phyloP scores from a whole-genome alignment of 352 stramenopile genomes.

The Globisporangium polare region DNA sequence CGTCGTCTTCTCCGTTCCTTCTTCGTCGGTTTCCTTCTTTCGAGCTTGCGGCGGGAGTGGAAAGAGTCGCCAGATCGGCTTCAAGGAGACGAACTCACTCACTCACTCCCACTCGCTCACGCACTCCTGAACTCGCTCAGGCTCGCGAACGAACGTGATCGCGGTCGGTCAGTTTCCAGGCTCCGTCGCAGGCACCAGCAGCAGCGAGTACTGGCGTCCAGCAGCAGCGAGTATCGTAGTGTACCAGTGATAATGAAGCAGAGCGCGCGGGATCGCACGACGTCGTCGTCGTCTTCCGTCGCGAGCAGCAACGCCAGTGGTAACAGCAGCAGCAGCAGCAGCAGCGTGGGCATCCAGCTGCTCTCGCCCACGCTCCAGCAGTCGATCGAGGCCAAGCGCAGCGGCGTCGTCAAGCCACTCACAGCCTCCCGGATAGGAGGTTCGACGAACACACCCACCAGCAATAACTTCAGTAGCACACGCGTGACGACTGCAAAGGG shows the following conservation, averaged over 20 bases:
- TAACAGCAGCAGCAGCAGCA: neutral
- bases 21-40: neutral
- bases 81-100: no score
- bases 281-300: neutral
- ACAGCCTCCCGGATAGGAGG: neutral
- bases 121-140: no score
- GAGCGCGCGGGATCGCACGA: neutral
- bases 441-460: no score
- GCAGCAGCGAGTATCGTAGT: neutral
- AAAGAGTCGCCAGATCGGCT: neutral
- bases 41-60: no score
- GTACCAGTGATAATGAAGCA: neutral
- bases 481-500: constrained; percentile 5
- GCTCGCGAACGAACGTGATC: no score
- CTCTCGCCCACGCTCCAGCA: constrained; percentile 32
- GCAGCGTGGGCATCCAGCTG: constrained; percentile 22
- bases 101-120: no score
- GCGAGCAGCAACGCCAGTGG: neutral
- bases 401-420: neutral
- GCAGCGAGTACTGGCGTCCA: neutral
- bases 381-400: constrained; percentile 17
- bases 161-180: no score
- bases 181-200: no score
- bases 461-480: no score
- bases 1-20: neutral